Conservation (phyloP, 768 basidiomycete species). For the Hypholoma sublateritium region DNA sequence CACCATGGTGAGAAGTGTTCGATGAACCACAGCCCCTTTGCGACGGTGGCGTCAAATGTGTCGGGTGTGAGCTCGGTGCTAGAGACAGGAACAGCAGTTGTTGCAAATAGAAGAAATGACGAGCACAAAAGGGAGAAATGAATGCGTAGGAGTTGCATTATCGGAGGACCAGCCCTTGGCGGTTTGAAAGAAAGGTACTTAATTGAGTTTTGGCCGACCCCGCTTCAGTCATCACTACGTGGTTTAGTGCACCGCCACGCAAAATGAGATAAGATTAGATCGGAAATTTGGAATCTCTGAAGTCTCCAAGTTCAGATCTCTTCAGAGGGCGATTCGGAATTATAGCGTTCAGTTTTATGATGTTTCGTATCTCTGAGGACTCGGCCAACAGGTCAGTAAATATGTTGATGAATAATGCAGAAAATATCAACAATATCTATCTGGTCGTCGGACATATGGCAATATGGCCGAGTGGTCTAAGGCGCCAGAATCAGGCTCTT, state of each 20-base stretch:
- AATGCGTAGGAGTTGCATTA: constrained; percentile 15
- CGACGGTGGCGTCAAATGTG: constrained; percentile 52
- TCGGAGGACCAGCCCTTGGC: constrained; percentile 13
- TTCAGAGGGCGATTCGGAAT: no score
- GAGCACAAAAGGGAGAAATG: constrained; percentile 30
- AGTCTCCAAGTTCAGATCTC: not conserved
- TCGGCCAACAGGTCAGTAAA: no score
- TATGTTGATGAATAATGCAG: no score
- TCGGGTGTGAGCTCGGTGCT: constrained; percentile 52
- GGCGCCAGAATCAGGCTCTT: constrained; percentile 12
- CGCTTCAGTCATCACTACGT: not conserved
- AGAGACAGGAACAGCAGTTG: constrained; percentile 32
- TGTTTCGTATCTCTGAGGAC: no score
- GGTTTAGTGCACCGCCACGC: not conserved
- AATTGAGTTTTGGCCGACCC: not conserved
- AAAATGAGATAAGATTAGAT: not conserved
- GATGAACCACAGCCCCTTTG: constrained; percentile 73
- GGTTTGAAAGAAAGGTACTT: not conserved
- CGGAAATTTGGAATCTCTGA: not conserved
- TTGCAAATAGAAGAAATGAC: constrained; percentile 25
- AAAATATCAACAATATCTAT: no score
- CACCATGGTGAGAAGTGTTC: constrained; percentile 91
- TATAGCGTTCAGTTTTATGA: not conserved
- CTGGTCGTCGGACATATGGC: not conserved
- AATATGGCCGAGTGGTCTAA: constrained; percentile 15